These are phyloP conservation scores for Raddia guianensis DNA, from an alignment of 176 grass and related monocot genomes.

Conservation along the genomic window DNA sequence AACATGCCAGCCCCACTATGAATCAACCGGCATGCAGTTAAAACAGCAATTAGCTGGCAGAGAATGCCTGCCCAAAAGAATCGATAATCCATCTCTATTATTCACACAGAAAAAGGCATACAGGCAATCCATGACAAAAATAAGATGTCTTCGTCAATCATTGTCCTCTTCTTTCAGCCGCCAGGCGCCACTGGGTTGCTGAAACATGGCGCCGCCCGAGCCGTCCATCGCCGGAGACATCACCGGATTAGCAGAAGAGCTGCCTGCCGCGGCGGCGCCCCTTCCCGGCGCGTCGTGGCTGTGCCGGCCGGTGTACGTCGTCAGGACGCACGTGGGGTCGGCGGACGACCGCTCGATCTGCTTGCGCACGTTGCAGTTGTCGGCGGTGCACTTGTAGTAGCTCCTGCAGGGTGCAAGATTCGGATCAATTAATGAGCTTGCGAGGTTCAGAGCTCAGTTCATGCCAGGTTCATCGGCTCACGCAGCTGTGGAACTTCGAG, in stretches of 20 bases:
- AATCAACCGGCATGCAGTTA: slow-evolving; percentile 28
- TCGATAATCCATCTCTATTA: slow-evolving; percentile 44
- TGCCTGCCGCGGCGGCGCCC: neutral
- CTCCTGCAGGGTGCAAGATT: slow-evolving; percentile 31
- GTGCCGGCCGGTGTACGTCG: slow-evolving; percentile 55
- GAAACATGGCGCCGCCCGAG: neutral
- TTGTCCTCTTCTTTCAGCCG: slow-evolving; percentile 46
- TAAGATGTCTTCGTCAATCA: neutral
- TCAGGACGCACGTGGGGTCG: slow-evolving; percentile 48
- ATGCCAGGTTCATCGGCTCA: neutral
- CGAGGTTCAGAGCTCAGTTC: neutral
- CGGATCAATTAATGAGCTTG: too few relatives aligned
- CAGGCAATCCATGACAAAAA: neutral
- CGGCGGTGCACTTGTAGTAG: slow-evolving; percentile 64
- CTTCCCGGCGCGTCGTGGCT: slow-evolving; percentile 44
- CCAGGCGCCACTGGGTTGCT: slow-evolving; percentile 9
- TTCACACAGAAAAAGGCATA: slow-evolving; percentile 43
- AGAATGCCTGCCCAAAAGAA: slow-evolving; percentile 47
- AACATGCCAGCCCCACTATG: slow-evolving; percentile 29
- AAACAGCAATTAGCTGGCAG: slow-evolving; percentile 44
- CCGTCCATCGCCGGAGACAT: neutral
- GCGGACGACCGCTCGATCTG: slow-evolving; percentile 53
- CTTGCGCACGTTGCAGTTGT: slow-evolving; percentile 56
- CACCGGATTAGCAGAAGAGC: slow-evolving; percentile 10
- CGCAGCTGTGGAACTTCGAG: neutral